Base-by-base conservation (phyloP, 805 yeast genomes). In the Cyberlindnera sargentensis region DNA sequence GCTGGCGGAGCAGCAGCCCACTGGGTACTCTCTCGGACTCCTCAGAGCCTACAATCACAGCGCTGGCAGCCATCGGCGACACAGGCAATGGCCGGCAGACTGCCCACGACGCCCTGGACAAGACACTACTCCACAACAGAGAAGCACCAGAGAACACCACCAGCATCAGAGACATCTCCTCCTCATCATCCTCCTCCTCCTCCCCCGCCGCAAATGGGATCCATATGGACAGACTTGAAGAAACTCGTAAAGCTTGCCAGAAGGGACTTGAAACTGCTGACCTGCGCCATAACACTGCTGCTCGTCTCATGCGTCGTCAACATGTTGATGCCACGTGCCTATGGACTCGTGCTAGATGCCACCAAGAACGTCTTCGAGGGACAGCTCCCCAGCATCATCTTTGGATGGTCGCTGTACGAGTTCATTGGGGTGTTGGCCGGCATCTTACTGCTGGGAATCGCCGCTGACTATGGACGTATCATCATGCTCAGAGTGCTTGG, bases 401-500 rank as follows among this genome's bases (percentile, higher is more conserved):
- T 71, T 39, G 88, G 88, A 0, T 60, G 84, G 7, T 70, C 83
- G 0, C 68, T 76, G n/a, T 56, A 66, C 33, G 72, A 76, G 40
- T 90, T 91, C 58, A 76, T 84, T 50, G 59, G 70, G 0, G 75
- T 75, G 0, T 62, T 86, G 28, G 78, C 77, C 6, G 47, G 41
- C 2, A 34, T 57, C 23, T 28, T 60, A 5, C 58, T 76, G 1
- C 50, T 78, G 4, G 95, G 95, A 2, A 78, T 89, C 4, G 44
- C 70, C 20, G 83, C 95, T 5, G 84, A 87, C 53, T 84, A 76
- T 59, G 87, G 86, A n/a, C 75, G 96, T 55, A 73, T 81, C 35
- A 71, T 81, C 44, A 55, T 83, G 34, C 66, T 89, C 54, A 72
- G 90, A 51, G 69, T 82, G 10, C 79, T 85, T 8, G 96, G 97